A percentile compares a stretch with the other conserved stretches of the same genome.
Conservation (phyloP, 495 filamentous ascomycete species). For the Daldinia bambusicola region DNA sequence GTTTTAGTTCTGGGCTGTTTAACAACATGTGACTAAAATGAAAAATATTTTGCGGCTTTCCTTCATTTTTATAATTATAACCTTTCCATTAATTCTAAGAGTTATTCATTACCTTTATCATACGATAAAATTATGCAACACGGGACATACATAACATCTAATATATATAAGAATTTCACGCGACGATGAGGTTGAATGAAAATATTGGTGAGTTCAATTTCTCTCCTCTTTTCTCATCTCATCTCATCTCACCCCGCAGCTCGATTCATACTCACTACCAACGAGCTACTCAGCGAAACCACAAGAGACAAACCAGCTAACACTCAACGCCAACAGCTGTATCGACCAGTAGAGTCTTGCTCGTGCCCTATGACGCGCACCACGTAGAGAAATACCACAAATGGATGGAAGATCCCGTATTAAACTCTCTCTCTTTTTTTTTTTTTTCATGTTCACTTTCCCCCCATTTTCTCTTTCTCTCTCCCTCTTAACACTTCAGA, state of each 20-base stretch:
- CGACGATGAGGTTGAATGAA: slow-evolving; percentile 58
- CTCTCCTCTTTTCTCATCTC: neutral
- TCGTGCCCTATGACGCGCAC: slow-evolving; percentile 84
- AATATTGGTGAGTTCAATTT: slow-evolving; percentile 49
- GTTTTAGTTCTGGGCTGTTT: neutral
- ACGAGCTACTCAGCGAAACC: too few species aligned
- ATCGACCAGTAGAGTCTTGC: slow-evolving; percentile 69
- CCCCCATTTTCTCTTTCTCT: slow-evolving; percentile 10
- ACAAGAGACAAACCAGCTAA: neutral
- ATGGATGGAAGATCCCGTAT: slow-evolving; percentile 91
- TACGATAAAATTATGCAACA: neutral
- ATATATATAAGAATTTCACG: neutral
- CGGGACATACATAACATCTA: neutral
- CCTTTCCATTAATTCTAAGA: neutral
- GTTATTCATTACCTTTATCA: neutral
- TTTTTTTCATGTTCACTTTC: too few species aligned
- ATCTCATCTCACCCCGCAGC: neutral
- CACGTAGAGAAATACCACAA: slow-evolving; percentile 85
- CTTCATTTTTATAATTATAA: neutral
- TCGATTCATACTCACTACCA: neutral
- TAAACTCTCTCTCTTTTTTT: too few species aligned
- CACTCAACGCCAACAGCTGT: slow-evolving; percentile 62
- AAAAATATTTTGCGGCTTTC: neutral
- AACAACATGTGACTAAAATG: slow-evolving; percentile 7
- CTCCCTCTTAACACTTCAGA: neutral